These are phyloP conservation scores for Vitis hybrid DNA, from an alignment of 177 flowering plant species.

Conservation along the genomic window DNA sequence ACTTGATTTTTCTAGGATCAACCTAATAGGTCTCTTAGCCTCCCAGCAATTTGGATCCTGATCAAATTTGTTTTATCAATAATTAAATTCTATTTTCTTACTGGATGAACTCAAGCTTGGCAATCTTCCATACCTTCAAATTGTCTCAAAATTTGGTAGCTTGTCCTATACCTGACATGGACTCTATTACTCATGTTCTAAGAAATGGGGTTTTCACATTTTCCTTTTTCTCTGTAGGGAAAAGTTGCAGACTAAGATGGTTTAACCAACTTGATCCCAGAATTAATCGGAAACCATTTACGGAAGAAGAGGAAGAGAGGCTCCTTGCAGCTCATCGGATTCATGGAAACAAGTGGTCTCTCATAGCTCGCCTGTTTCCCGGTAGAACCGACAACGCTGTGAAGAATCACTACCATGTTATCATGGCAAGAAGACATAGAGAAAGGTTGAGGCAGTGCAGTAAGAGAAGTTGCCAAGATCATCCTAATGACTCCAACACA, in stretches of 20 bases:
- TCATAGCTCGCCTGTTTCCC: constrained; percentile 27
- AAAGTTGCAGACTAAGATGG: constrained; percentile 41
- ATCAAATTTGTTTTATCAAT: too few relatives aligned
- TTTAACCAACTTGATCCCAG: constrained; percentile 38
- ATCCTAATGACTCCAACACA: constrained; percentile 1
- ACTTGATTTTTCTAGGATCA: too few relatives aligned
- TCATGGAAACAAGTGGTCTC: constrained; percentile 37
- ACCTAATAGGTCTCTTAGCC: too few relatives aligned
- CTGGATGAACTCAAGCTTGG: background rate
- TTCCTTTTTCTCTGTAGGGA: constrained; percentile 14
- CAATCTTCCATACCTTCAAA: background rate
- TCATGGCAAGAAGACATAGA: constrained; percentile 24
- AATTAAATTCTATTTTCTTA: background rate
- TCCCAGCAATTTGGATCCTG: too few relatives aligned
- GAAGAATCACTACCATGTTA: constrained; percentile 39
- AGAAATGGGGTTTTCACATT: background rate
- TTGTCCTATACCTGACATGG: too few relatives aligned
- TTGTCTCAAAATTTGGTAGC: too few relatives aligned
- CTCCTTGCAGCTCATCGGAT: constrained; percentile 26
- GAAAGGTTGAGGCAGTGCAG: background rate
- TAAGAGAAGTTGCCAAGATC: constrained; percentile 22
- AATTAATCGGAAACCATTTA: constrained; percentile 28
- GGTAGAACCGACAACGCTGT: constrained; percentile 38
- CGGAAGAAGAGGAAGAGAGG: constrained; percentile 30
- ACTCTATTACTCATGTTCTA: too few relatives aligned